These are phyloP conservation scores for Catharanthus roseus DNA, from an alignment of 257 asterid species.

Conservation along the genomic window DNA sequence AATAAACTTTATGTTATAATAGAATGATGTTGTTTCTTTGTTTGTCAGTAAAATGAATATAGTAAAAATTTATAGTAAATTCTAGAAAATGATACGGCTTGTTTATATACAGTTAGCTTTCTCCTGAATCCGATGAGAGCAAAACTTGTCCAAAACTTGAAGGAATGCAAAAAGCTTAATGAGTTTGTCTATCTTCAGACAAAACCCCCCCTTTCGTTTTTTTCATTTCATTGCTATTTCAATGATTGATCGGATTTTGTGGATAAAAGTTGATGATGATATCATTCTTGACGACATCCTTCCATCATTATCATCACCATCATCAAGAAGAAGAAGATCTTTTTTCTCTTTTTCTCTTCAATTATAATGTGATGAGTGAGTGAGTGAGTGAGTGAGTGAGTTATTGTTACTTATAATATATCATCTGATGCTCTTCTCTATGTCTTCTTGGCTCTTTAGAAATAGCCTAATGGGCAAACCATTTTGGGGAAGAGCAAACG, in stretches of 20 bases:
- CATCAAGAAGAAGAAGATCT: too few relatives aligned
- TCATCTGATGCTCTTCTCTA: conserved; percentile 12
- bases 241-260: background rate
- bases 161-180: background rate
- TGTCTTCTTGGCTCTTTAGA: conserved; percentile 38
- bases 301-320: too few relatives aligned
- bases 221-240: background rate
- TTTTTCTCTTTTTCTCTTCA: too few relatives aligned
- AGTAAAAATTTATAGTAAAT: background rate
- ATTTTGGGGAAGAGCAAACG: conserved; percentile 94
- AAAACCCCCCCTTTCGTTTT: background rate
- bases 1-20: conserved; percentile 7
- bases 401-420: too few relatives aligned
- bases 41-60: conserved; percentile 7
- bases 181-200: too few relatives aligned
- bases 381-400: too few relatives aligned
- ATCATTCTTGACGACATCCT: conserved; percentile 1
- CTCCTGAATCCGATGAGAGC: background rate
- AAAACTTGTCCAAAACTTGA: background rate
- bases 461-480: conserved; percentile 80
- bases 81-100: background rate
- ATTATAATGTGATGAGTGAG: too few relatives aligned
- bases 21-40: too few relatives aligned
- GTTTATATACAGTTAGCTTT: conserved; percentile 19
- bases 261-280: conserved; percentile 3